Percentiles rank a stretch among this genome's conserved stretches.
phyloP scores from a whole-genome alignment of 176 grass and related monocot genomes.

The Eremochloa ophiuroides region DNA sequence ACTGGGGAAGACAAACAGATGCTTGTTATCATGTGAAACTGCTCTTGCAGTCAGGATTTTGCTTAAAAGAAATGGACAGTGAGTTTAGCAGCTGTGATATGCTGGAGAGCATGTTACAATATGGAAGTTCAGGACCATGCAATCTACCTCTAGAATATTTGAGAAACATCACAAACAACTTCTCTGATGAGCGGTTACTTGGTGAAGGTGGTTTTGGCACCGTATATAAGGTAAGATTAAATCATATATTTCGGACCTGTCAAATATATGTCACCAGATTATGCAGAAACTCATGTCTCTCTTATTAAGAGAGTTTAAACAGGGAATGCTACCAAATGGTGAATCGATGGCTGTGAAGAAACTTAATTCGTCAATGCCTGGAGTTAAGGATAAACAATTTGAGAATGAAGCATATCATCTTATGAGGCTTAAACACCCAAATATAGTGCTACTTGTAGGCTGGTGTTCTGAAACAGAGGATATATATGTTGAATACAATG shows the following conservation, averaged over 20 bases:
- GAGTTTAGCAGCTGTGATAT: background rate
- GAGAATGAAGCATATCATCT: background rate
- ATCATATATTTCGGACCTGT: background rate
- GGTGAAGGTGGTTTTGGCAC: conserved; percentile 4
- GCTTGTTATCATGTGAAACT: background rate
- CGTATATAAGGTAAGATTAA: background rate
- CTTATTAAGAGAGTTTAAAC: background rate
- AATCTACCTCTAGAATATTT: background rate
- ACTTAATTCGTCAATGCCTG: background rate
- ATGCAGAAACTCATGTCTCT: background rate
- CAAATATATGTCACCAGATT: background rate
- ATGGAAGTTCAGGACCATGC: background rate
- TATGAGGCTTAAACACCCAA: background rate
- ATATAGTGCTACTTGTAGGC: background rate
- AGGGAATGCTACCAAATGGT: background rate
- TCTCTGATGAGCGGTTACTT: background rate
- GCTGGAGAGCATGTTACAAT: background rate
- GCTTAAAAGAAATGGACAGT: background rate
- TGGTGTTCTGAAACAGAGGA: background rate
- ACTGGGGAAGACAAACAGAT: background rate
- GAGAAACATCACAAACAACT: background rate
- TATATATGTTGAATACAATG: background rate
- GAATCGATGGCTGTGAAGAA: background rate
- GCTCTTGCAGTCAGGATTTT: background rate
- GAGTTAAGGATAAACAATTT: background rate